Evolutionary conservation across 2,329 filamentous ascomycete species (phyloP).

Genomic region (Aspergillus floridensis): DNA sequence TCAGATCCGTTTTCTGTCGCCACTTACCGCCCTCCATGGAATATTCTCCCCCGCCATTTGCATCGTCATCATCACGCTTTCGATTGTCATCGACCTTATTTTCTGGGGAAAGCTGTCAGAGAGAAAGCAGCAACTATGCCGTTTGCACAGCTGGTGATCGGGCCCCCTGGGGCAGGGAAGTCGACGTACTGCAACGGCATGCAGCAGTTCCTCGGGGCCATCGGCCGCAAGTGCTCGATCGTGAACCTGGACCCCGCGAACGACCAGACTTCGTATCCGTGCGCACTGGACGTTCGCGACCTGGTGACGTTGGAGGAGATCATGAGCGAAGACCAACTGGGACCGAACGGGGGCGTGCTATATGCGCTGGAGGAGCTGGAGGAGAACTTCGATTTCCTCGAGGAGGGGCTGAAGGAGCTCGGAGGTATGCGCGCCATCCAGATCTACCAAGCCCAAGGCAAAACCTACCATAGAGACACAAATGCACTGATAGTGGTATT

Average conservation of each 20-base stretch:
- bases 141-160: conserved; percentile 77
- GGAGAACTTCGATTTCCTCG: conserved; percentile 89
- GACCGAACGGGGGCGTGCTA: conserved; percentile 86
- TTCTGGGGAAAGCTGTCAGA: too few species aligned
- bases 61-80: conserved; percentile 1
- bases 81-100: not conserved
- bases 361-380: conserved; percentile 96
- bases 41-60: conserved; percentile 26
- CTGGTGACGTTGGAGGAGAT: conserved; percentile 90
- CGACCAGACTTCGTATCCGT: conserved; percentile 84
- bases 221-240: conserved; percentile 89
- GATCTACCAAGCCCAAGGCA: not conserved
- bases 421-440: conserved; percentile 49
- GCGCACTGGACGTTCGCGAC: conserved; percentile 84
- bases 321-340: conserved; percentile 86
- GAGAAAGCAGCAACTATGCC: conserved; percentile 43
- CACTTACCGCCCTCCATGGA: conserved; percentile 24
- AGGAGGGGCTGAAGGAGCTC: conserved; percentile 73
- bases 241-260: conserved; percentile 98
- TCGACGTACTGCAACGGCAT: conserved; percentile 99
- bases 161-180: conserved; percentile 93
- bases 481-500: conserved; percentile 1
- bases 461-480: not conserved
- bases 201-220: conserved; percentile 96
- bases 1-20: conserved; percentile 33